Evolutionary conservation across 352 stramenopile genomes (phyloP).

Genomic region (Elongisporangium senticosum): DNA sequence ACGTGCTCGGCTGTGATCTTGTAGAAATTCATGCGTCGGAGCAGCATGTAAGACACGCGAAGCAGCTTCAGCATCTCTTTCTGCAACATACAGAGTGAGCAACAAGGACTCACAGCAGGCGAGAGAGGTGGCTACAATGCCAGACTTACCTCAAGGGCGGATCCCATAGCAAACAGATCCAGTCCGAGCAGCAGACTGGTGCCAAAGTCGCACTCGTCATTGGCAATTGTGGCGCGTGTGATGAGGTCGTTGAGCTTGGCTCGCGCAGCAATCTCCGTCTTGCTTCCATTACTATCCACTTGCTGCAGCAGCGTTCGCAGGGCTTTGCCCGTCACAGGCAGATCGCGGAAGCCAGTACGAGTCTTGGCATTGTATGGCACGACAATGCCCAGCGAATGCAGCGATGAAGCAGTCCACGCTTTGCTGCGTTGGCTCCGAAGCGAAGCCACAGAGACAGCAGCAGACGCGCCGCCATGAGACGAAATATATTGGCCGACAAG

Average conservation of each 20-base stretch:
- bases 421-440: constrained; percentile 24
- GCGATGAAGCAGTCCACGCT: constrained; percentile 23
- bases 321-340: constrained; percentile 27
- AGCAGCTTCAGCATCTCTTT: constrained; percentile 42
- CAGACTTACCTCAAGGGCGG: constrained; percentile 28
- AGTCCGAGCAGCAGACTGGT: constrained; percentile 54
- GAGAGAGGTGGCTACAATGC: not conserved
- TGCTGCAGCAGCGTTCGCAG: constrained; percentile 28
- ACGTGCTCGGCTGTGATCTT: constrained; percentile 31
- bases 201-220: constrained; percentile 68
- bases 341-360: constrained; percentile 44
- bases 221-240: constrained; percentile 59
- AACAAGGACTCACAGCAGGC: not conserved
- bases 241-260: constrained; percentile 47
- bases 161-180: constrained; percentile 44
- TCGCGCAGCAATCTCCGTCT: constrained; percentile 7
- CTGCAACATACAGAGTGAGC: constrained; percentile 9
- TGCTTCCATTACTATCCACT: constrained; percentile 14
- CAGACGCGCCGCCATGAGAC: not conserved
- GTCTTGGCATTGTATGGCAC: constrained; percentile 45
- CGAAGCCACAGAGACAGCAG: constrained; percentile 5
- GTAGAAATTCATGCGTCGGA: constrained; percentile 37
- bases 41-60: constrained; percentile 43
- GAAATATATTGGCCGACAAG: constrained; percentile 2
- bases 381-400: constrained; percentile 45